Evolutionary conservation across 2,329 filamentous ascomycete genomes (phyloP).

Genomic region (Ceratocystiopsis brevicomis): DNA sequence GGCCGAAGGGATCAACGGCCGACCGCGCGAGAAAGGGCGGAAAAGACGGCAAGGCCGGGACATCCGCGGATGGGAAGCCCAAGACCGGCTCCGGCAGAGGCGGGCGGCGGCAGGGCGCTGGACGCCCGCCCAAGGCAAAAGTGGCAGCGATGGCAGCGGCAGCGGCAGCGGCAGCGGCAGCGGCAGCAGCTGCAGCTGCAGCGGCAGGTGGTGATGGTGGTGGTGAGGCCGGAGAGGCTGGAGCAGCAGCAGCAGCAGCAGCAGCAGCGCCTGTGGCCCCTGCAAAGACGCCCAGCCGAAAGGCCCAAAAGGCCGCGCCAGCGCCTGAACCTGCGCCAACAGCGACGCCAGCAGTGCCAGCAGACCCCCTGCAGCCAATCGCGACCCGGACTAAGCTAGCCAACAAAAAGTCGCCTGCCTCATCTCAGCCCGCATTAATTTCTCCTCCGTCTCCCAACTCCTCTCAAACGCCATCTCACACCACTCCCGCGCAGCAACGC

Average conservation of each 20-base stretch:
- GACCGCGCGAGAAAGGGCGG: no score
- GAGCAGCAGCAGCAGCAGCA: background rate
- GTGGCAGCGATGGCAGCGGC: no score
- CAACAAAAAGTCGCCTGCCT: conserved; percentile 11
- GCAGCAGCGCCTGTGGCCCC: background rate
- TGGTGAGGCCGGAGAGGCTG: background rate
- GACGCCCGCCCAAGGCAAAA: conserved; percentile 5
- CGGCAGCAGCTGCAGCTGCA: background rate
- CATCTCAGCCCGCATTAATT: conserved; percentile 6
- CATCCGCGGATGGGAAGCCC: no score
- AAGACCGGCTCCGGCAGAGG: conserved; percentile 6
- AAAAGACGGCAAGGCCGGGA: no score
- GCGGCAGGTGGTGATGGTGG: background rate
- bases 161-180: no score
- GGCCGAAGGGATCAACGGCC: background rate
- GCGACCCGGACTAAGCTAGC: conserved; percentile 12
- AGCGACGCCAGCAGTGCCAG: conserved; percentile 7
- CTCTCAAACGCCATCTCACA: background rate
- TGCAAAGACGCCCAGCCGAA: background rate
- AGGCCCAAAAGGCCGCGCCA: background rate
- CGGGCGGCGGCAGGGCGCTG: conserved; percentile 7
- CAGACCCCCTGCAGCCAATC: conserved; percentile 13
- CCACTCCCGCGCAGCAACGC: conserved; percentile 1
- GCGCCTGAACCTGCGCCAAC: conserved; percentile 3
- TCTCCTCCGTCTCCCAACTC: conserved; percentile 7